phyloP scores from a whole-genome alignment of 768 basidiomycete species.

The Jaapia argillacea region DNA sequence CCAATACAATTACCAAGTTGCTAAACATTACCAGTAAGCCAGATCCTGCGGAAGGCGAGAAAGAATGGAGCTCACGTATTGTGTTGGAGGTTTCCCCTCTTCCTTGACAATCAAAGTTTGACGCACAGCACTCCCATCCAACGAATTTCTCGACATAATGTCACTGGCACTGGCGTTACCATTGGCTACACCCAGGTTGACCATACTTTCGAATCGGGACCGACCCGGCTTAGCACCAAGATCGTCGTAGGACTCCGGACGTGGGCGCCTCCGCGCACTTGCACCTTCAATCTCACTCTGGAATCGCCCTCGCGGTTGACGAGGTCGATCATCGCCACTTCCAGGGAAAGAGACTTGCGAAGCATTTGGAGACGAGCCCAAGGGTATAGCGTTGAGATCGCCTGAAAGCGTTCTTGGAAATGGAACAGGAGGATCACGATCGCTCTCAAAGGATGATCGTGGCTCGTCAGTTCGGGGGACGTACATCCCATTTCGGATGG shows the following conservation, averaged over 20 bases:
- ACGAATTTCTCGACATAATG: slow-evolving; percentile 46
- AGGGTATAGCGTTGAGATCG: slow-evolving; percentile 23
- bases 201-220: slow-evolving; percentile 67
- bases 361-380: slow-evolving; percentile 11
- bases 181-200: slow-evolving; percentile 45
- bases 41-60: slow-evolving; percentile 7
- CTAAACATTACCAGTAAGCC: slow-evolving; percentile 28
- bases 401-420: slow-evolving; percentile 55
- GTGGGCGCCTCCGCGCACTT: slow-evolving; percentile 36
- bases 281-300: slow-evolving; percentile 64
- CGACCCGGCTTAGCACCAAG: slow-evolving; percentile 41
- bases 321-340: slow-evolving; percentile 22
- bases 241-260: slow-evolving; percentile 65
- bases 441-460: slow-evolving; percentile 5
- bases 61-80: slow-evolving; percentile 53
- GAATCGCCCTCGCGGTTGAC: slow-evolving; percentile 51
- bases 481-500: slow-evolving; percentile 37
- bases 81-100: slow-evolving; percentile 69
- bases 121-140: slow-evolving; percentile 54
- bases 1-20: slow-evolving; percentile 98
- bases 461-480: slow-evolving; percentile 21
- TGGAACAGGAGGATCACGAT: slow-evolving; percentile 38
- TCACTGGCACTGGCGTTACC: slow-evolving; percentile 55
- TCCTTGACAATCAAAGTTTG: slow-evolving; percentile 71
- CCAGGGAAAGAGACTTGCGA: slow-evolving; percentile 8